Base-by-base conservation (phyloP, 1,284 basidiomycete species). In the Trichosporon coremiiforme region DNA sequence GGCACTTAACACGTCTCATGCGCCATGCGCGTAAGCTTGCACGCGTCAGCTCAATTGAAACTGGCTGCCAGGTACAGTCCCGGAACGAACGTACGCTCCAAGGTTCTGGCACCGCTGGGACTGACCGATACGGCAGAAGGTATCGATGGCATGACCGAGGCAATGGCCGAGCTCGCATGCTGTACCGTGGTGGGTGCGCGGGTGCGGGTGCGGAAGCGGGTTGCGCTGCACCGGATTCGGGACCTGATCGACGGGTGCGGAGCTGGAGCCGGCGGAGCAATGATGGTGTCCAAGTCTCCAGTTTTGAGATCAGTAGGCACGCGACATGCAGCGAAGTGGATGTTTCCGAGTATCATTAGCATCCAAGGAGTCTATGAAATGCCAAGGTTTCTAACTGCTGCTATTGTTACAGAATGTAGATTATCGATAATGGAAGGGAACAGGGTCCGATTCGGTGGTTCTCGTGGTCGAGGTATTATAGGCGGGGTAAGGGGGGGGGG, bases 351-450 rank as follows among this genome's bases (percentile, higher is more conserved):
- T 53, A 53, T 20, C 50, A 22, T 17, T 53, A 25, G 50, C 50
- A 53, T 53, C 50, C 50, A 53, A 53, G 17, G n/a, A 25, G 22
- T 53, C 50, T 53, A 53, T 53, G 41, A 45, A 45, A 53, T 53
- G 50, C 50, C 50, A 25, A 2, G 25, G 50, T 20, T 53, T 53
- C 50, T 53, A 53, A 53, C 20, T 53, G 20, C 50, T 25, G 50
- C 50, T 53, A 53, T 10, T 53, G 50, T 20, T 53, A 53, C 50
- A 53, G 20, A 22, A 53, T 53, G 50, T 10, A 53, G 50, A 53
- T 45, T 45, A 45, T 45, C 33, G 33, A 35, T 35, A 35, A 35
- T n/a, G 5, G 41, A 53, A 25, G 20, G 33, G 33, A 35, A 22
- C 22, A 53, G 50, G 50, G 50, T 53, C 50, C 50, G 50, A 53